phyloP scores from a whole-genome alignment of 331 rosid species.

The Phaseolus coccineus region DNA sequence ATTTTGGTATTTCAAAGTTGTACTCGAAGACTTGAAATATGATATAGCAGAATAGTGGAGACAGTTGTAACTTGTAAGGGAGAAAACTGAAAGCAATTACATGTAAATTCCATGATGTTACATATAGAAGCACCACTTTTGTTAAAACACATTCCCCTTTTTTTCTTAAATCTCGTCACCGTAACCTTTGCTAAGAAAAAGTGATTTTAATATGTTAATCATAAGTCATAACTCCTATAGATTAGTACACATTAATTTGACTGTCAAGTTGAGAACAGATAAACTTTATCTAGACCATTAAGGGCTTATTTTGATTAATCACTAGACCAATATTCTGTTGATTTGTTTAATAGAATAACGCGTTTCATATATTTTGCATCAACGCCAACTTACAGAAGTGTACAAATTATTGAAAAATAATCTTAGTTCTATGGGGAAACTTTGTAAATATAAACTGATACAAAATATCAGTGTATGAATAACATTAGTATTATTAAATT shows the following conservation, averaged over 20 bases:
- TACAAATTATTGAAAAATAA: too few species aligned
- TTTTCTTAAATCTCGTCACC: too few species aligned
- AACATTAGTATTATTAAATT: background rate
- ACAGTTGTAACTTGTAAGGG: background rate
- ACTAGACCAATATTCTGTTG: background rate
- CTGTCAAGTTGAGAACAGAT: background rate
- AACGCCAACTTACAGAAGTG: background rate
- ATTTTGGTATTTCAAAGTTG: background rate
- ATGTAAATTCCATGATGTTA: background rate
- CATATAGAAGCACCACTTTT: background rate
- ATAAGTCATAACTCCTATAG: too few species aligned
- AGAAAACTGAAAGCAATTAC: background rate
- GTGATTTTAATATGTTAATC: background rate
- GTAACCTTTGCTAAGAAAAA: background rate
- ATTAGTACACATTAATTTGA: background rate
- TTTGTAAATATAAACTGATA: background rate
- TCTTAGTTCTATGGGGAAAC: background rate
- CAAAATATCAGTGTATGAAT: background rate
- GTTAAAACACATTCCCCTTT: too few species aligned
- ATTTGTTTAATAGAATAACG: background rate
- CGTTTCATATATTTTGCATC: background rate
- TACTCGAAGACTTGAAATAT: background rate
- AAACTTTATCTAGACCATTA: background rate
- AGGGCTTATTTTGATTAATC: too few species aligned
- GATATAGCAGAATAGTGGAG: background rate